Base-by-base conservation (phyloP, 2,329 filamentous ascomycete genomes). In the Raffaelea albimanens region DNA sequence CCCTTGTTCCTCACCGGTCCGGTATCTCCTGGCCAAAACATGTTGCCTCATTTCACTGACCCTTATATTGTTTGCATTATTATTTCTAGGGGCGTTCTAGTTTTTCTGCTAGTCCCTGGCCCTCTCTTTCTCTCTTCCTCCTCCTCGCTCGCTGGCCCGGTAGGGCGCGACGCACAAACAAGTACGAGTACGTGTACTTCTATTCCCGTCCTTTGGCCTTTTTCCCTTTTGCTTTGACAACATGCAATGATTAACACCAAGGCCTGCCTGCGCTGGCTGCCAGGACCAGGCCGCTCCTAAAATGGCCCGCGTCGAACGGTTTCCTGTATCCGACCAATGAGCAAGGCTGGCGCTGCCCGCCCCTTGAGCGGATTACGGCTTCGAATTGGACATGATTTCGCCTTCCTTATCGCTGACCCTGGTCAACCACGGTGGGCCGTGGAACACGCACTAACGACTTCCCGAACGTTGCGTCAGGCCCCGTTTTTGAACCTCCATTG, bases 371-470 rank as follows among this genome's bases (percentile, higher is more conserved):
- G 47, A 51, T 53, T 53, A 53, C 51, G 43, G 45, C 49, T 51
- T 49, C 33, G 45, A 53, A 53, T 53, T 51, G 49, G 46, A 49
- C 49, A 53, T 47, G 33, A 16, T 7, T 19, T 38, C 7, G 14
- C 18, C 34, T 38, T 38, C 18, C 34, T 38, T 38, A 38, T 38
- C 34, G 18, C 13, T n/a, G 18, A 19, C 13, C 34, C 34, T 19
- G 18, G 25, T 16, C 34, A 8, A 7, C 14, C 14, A 8, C 34
- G 31, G 31, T 34, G 10, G 10, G 8, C 13, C 5, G 14, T 38
- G 34, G 34, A 38, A 38, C 34, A 16, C 34, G 14, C 7, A 38
- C 34, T 16, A 38, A 19, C 34, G 18, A 38, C 14, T 38, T 38
- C 34, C 34, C 34, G 34, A 38, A 38, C 34, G 34, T 38, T 38